phyloP scores from a whole-genome alignment of 129 eudicot genomes.

The carrot (Daucus carota) region DNA sequence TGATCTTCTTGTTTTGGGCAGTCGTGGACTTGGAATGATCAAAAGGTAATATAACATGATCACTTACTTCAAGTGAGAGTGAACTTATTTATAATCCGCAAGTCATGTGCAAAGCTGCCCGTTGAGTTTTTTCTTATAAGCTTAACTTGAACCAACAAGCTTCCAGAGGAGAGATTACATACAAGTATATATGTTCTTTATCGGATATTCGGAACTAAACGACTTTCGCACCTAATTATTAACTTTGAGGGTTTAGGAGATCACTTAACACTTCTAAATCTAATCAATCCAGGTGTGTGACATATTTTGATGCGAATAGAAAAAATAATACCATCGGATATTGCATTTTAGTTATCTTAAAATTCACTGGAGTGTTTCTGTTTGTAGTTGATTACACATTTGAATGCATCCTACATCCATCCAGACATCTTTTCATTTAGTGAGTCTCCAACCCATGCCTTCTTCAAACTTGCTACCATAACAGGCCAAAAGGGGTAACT shows the following conservation, averaged over 20 bases:
- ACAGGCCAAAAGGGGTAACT: too few species aligned
- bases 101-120: not conserved
- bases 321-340: not conserved
- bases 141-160: not conserved
- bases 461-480: too few species aligned
- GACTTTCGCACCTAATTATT: not conserved
- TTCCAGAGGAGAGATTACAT: not conserved
- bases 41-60: conserved; percentile 19
- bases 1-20: conserved; percentile 34
- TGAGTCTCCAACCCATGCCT: too few species aligned
- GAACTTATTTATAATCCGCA: not conserved
- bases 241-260: too few species aligned
- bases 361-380: not conserved
- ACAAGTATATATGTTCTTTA: not conserved
- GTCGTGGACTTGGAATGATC: conserved; percentile 35
- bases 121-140: not conserved
- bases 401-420: not conserved
- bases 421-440: not conserved
- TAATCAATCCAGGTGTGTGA: not conserved
- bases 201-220: not conserved
- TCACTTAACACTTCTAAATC: too few species aligned
- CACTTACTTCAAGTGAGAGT: not conserved
- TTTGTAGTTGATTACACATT: too few species aligned
- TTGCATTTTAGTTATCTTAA: too few species aligned
- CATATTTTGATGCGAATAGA: not conserved